phyloP scores from a whole-genome alignment of 352 stramenopile genomes.

The Phytopythium montanum region DNA sequence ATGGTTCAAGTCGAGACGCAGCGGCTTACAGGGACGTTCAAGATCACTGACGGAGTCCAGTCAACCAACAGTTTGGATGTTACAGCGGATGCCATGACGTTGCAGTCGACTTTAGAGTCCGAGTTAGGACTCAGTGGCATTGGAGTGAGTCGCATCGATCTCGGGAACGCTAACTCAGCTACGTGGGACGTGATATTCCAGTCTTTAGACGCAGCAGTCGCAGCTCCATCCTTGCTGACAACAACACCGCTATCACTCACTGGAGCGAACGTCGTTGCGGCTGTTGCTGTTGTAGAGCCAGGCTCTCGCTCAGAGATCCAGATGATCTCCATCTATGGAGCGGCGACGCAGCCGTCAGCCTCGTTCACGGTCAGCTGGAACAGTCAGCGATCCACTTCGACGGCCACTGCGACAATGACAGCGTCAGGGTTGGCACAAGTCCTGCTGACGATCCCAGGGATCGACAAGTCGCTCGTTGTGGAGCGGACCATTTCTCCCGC shows the following conservation, averaged over 20 bases:
- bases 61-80: conserved; percentile 36
- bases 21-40: conserved; percentile 36
- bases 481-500: conserved; percentile 26
- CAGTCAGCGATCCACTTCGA: conserved; percentile 11
- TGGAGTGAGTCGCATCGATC: conserved; percentile 10
- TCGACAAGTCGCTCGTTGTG: conserved; percentile 23
- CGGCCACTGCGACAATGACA: conserved; percentile 23
- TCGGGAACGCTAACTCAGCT: neutral
- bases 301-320: conserved; percentile 36
- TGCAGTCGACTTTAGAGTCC: conserved; percentile 26
- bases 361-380: conserved; percentile 44
- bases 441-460: conserved; percentile 25
- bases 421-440: conserved; percentile 27
- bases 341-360: conserved; percentile 10
- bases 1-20: conserved; percentile 32
- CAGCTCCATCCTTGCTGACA: conserved; percentile 13
- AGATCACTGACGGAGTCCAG: conserved; percentile 25
- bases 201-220: conserved; percentile 19
- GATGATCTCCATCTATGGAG: conserved; percentile 32
- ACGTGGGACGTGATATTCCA: conserved; percentile 37
- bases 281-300: conserved; percentile 10
- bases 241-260: conserved; percentile 13
- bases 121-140: conserved; percentile 18
- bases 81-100: conserved; percentile 2
- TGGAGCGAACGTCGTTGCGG: conserved; percentile 16